A percentile compares a stretch with the other conserved stretches of the same genome.
Conservation (phyloP, 495 filamentous ascomycete genomes). For the Monascus purpureus region DNA sequence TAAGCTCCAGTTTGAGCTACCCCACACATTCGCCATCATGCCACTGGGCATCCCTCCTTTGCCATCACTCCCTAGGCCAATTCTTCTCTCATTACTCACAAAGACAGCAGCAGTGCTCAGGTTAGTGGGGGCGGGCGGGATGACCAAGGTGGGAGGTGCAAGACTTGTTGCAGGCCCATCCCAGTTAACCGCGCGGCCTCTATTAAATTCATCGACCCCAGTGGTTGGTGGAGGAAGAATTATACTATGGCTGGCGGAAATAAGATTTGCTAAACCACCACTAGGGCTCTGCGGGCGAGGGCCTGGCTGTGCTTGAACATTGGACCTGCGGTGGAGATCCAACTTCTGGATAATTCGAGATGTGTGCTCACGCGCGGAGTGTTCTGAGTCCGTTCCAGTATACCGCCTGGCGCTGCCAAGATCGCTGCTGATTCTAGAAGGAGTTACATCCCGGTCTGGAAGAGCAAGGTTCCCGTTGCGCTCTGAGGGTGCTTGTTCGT, state of each 20-base stretch:
- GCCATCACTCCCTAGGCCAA: constrained; percentile 44
- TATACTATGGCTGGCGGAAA: constrained; percentile 72
- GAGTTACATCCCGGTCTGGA: constrained; percentile 44
- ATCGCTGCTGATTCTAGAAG: constrained; percentile 59
- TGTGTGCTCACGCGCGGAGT: constrained; percentile 72
- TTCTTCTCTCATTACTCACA: constrained; percentile 59
- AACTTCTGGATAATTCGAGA: constrained; percentile 84
- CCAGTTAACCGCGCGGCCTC: constrained; percentile 18
- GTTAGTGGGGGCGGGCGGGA: constrained; percentile 72
- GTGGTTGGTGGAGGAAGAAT: constrained; percentile 36
- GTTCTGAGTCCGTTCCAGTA: constrained; percentile 34
- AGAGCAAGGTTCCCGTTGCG: constrained; percentile 50
- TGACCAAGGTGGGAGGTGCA: constrained; percentile 70
- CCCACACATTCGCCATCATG: constrained; percentile 87
- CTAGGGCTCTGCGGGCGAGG: constrained; percentile 25
- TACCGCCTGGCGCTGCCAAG: constrained; percentile 34
- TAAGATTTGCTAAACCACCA: constrained; percentile 75
- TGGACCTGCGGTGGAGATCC: constrained; percentile 73
- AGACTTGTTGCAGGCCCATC: constrained; percentile 47
- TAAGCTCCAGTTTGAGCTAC: constrained; percentile 70
- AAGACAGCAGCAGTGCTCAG: constrained; percentile 79
- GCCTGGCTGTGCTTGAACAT: constrained; percentile 28
- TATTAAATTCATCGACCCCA: constrained; percentile 18
- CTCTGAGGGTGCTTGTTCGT: constrained; percentile 41
- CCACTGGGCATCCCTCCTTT: constrained; percentile 64